These are phyloP conservation scores for Celoporthe dispersa DNA, from an alignment of 2,329 filamentous ascomycete genomes.

Conservation along the genomic window DNA sequence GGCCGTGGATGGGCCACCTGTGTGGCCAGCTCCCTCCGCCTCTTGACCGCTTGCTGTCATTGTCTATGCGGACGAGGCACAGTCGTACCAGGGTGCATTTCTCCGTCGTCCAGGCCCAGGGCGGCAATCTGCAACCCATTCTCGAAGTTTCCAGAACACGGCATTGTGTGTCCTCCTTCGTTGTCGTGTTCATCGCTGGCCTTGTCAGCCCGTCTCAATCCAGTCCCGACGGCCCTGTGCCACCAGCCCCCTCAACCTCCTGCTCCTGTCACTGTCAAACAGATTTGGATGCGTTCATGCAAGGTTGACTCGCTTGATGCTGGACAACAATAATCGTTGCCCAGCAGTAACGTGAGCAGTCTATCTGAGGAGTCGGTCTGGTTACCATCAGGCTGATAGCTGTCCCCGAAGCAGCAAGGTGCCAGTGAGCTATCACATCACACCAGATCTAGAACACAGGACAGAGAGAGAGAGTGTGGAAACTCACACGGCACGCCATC, in stretches of 20 bases:
- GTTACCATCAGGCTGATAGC: constrained; percentile 23
- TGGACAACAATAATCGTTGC: constrained; percentile 26
- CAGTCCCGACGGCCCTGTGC: constrained; percentile 17
- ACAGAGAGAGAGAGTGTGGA: constrained; percentile 38
- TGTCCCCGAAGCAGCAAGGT: constrained; percentile 31
- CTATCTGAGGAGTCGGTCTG: constrained; percentile 21
- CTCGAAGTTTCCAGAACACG: constrained; percentile 15
- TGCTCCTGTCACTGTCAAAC: constrained; percentile 21
- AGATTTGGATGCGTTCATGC: constrained; percentile 30
- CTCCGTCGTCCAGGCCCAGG: not conserved
- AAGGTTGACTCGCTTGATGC: constrained; percentile 31
- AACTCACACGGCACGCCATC: constrained; percentile 38
- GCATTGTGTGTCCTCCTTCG: not conserved
- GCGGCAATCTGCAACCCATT: not conserved
- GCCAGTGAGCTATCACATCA: constrained; percentile 52
- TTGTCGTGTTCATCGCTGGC: not conserved
- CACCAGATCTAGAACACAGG: constrained; percentile 54
- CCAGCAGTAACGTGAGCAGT: constrained; percentile 27
- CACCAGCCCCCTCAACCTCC: constrained; percentile 18
- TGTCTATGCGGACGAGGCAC: not conserved
- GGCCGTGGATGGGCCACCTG: not conserved
- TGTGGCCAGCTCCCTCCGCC: not conserved
- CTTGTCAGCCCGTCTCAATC: not conserved
- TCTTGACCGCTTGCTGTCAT: not conserved
- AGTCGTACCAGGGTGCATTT: not conserved